Conservation (phyloP, 805 yeast genomes). For the Candida qinlingensis region DNA sequence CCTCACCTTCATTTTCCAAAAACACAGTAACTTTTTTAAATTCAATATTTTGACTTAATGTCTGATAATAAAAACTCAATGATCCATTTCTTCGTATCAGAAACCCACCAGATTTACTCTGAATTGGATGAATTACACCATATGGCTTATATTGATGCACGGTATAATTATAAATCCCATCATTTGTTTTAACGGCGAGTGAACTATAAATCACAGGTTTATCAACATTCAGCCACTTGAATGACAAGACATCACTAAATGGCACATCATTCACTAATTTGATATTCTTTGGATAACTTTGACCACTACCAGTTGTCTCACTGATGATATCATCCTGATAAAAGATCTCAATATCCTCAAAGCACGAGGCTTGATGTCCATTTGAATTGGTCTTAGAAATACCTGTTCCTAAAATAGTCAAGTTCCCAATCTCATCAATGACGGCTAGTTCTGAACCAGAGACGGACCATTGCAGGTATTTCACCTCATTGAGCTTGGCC, state of each 20-base stretch:
- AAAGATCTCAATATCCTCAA: constrained; percentile 24
- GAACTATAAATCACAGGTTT: constrained; percentile 56
- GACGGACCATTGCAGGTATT: constrained; percentile 65
- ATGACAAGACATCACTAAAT: constrained; percentile 30
- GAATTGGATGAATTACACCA: constrained; percentile 64
- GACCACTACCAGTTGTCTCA: not conserved
- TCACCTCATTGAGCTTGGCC: constrained; percentile 30
- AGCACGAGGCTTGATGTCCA: constrained; percentile 22
- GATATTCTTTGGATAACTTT: not conserved
- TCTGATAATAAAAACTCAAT: constrained; percentile 54
- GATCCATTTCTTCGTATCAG: constrained; percentile 61
- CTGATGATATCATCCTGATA: constrained; percentile 32
- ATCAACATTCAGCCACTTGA: constrained; percentile 72
- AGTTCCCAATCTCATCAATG: constrained; percentile 65
- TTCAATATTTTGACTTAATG: constrained; percentile 53
- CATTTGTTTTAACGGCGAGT: constrained; percentile 44
- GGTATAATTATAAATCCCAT: constrained; percentile 43
- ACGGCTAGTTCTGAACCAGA: constrained; percentile 79
- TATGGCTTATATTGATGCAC: constrained; percentile 54
- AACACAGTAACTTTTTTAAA: constrained; percentile 35
- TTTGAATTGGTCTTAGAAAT: constrained; percentile 32
- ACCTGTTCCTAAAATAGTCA: constrained; percentile 52
- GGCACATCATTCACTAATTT: constrained; percentile 21
- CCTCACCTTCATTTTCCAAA: constrained; percentile 26
- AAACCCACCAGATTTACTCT: constrained; percentile 65